Conservation (phyloP, 2,329 filamentous ascomycete genomes). For the Fusarium keratoplasticum region DNA sequence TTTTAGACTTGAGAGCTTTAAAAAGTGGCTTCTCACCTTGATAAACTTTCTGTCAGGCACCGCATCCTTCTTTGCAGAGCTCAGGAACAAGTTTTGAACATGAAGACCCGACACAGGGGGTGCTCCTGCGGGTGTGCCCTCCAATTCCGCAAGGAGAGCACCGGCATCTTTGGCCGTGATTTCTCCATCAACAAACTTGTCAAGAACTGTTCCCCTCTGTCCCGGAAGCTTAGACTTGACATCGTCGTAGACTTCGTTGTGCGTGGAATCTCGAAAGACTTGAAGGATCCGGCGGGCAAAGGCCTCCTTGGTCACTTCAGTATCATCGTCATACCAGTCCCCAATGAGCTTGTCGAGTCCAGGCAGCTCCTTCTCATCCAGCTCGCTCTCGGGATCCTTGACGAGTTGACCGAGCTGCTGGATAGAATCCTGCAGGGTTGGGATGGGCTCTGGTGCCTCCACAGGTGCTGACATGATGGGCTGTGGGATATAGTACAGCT, state of each 20-base stretch:
- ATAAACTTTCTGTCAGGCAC: not conserved
- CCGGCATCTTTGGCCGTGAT: not conserved
- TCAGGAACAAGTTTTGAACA: not conserved
- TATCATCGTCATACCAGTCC: not conserved
- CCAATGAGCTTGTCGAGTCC: not conserved
- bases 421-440: not conserved
- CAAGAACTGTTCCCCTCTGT: not conserved
- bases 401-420: not conserved
- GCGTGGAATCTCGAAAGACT: not conserved
- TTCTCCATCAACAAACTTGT: not conserved
- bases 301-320: not conserved
- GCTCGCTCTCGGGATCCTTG: not conserved
- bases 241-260: not conserved
- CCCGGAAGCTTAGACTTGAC: not conserved
- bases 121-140: not conserved
- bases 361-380: not conserved
- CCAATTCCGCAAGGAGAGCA: not conserved
- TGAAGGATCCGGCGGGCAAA: not conserved
- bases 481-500: not conserved
- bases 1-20: not conserved
- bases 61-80: not conserved
- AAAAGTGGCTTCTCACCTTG: not conserved
- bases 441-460: not conserved
- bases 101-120: not conserved
- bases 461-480: not conserved